phyloP scores from a whole-genome alignment of 495 filamentous ascomycete genomes.

The Lasiosphaeria hispida region DNA sequence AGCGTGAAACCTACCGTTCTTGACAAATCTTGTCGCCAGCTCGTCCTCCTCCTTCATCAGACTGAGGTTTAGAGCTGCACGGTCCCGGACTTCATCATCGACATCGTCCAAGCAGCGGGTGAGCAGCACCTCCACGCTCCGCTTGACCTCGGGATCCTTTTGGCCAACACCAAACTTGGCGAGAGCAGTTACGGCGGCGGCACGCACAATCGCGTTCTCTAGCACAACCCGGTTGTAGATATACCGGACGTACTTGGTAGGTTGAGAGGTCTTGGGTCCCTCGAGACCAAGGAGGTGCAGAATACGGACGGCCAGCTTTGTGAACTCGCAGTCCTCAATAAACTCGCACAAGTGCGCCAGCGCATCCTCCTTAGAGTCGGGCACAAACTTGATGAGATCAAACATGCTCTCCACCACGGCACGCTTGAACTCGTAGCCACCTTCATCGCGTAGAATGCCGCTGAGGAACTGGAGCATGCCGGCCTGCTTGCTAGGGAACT shows the following conservation, averaged over 20 bases:
- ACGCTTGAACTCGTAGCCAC: slow-evolving; percentile 97
- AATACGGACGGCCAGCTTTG: slow-evolving; percentile 93
- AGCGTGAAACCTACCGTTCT: slow-evolving; percentile 65
- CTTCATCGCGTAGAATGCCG: slow-evolving; percentile 91
- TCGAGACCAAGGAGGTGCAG: slow-evolving; percentile 90
- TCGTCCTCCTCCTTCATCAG: slow-evolving; percentile 87
- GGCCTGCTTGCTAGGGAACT: slow-evolving; percentile 97
- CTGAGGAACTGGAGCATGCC: slow-evolving; percentile 97
- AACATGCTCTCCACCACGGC: slow-evolving; percentile 99
- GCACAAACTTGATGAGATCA: slow-evolving; percentile 98
- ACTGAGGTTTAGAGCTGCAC: slow-evolving; percentile 86
- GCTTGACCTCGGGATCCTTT: slow-evolving; percentile 94
- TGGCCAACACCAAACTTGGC: slow-evolving; percentile 98
- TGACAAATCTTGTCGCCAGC: slow-evolving; percentile 77
- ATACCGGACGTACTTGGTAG: slow-evolving; percentile 98
- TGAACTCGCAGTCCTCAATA: slow-evolving; percentile 99
- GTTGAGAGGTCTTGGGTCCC: slow-evolving; percentile 91
- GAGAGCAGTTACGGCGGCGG: slow-evolving; percentile 90
- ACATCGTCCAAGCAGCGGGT: slow-evolving; percentile 94
- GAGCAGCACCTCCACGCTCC: slow-evolving; percentile 87
- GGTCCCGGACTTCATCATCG: slow-evolving; percentile 96
- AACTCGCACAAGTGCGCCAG: slow-evolving; percentile 97
- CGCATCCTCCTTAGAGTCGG: slow-evolving; percentile 95
- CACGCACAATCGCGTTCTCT: slow-evolving; percentile 94
- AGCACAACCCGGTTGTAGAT: slow-evolving; percentile 99